Conservation (phyloP, 306 rosid genomes). For the Prunus mira region DNA sequence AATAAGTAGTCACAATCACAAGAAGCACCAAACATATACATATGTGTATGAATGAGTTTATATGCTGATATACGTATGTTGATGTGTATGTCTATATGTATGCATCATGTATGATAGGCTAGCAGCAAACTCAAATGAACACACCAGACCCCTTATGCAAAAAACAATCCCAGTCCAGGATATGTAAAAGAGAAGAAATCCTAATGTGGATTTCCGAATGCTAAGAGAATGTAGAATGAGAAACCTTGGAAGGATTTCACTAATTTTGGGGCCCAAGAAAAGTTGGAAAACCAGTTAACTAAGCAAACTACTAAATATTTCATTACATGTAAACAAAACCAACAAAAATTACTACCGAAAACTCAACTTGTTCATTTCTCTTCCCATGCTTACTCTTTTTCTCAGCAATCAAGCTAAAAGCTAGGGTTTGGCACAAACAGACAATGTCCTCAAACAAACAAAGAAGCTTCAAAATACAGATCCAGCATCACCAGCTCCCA, state of each 20-base stretch:
- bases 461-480: conserved; percentile 14
- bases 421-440: conserved; percentile 19
- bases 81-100: not conserved
- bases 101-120: not conserved
- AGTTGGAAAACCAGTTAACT: not conserved
- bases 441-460: not conserved
- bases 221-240: not conserved
- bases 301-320: not conserved
- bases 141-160: not conserved
- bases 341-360: not conserved
- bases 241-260: not conserved
- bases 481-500: conserved; percentile 4
- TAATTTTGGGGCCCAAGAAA: not conserved
- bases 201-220: not conserved
- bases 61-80: not conserved
- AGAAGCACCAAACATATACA: not conserved
- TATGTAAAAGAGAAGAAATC: not conserved
- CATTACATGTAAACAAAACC: not conserved
- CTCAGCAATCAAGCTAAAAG: not conserved
- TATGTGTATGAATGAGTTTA: not conserved
- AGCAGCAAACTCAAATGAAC: not conserved
- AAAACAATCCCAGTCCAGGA: not conserved
- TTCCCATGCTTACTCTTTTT: not conserved
- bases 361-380: not conserved
- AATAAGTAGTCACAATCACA: not conserved